These are phyloP conservation scores for Turritis glabra DNA, from an alignment of 345 rosid species.

Conservation along the genomic window DNA sequence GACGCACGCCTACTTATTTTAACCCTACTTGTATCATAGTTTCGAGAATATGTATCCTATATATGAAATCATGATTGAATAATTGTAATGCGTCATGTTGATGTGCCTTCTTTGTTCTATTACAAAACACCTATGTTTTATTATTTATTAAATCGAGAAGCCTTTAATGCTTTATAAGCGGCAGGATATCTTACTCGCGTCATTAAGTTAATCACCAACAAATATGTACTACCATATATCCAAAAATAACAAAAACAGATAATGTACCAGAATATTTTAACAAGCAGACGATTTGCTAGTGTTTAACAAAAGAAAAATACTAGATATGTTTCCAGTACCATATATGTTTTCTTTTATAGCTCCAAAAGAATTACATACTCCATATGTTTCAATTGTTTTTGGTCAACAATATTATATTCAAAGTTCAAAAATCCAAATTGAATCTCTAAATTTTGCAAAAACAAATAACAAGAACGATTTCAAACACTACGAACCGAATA, in stretches of 20 bases:
- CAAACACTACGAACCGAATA: too few species aligned
- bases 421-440: neutral
- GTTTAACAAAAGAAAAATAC: neutral
- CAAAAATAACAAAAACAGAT: neutral
- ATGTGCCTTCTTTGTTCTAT: constrained; percentile 18
- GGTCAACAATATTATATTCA: neutral
- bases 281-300: neutral
- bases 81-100: constrained; percentile 15
- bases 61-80: constrained; percentile 25
- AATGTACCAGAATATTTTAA: neutral
- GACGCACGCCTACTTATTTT: constrained; percentile 29
- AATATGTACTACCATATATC: neutral
- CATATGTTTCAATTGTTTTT: neutral
- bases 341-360: neutral
- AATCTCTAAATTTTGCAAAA: too few species aligned
- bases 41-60: constrained; percentile 19
- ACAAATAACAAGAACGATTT: too few species aligned
- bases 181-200: neutral
- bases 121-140: neutral
- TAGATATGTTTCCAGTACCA: neutral
- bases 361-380: neutral
- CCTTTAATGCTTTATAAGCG: constrained; percentile 4
- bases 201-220: neutral
- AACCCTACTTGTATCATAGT: constrained; percentile 30
- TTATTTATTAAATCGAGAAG: neutral